Base-by-base conservation (phyloP, 805 yeast genomes). In the Starmerella etchellsii region DNA sequence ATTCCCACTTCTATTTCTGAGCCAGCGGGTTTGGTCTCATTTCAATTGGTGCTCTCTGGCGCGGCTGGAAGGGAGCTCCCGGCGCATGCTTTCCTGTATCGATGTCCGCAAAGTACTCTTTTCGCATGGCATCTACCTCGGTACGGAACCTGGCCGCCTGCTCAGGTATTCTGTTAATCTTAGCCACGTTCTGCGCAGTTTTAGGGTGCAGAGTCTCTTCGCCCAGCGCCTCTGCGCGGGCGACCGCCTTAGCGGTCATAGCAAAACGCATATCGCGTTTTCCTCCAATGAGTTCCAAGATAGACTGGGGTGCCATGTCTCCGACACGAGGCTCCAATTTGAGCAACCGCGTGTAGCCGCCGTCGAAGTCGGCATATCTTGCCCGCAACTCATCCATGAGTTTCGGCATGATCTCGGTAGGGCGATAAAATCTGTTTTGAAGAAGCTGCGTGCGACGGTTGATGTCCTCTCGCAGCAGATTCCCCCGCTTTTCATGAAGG, bases 241-340 rank as follows among this genome's bases (percentile, higher is more conserved):
- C 95, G 5, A 81, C 88, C 3, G 74, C 68, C 59, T 82, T 73
- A n/a, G 94, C 95, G 8, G 75, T 69, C 54, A 74, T 64, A 75
- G 93, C 81, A 49, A 75, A 70, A 52, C 78, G 73, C 68, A 81
- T 70, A 56, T 83, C 94, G 44, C 74, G 64, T 57, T 66, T 61
- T 3, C 78, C 74, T 52, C 81, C 95, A 1, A 88, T 93, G 36
- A 91, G 66, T 61, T 91, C 98, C 40, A 91, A 56, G 8, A 87
- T 76, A 0, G 91, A 77, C 68, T 82, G 91, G 25, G 87, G 87
- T 0, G 96, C 94, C 46, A 76, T 80, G 58, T 91, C 98, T 41
- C 91, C 87, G 35, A 78, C 60, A 50, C 97, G 70, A 15, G 87
- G 84, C 60, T 91, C 97, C 46, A 91, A 65, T 51, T 73, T 77